Base-by-base conservation (phyloP, 2,329 filamentous ascomycete species). In the Stemphylium beticola region DNA sequence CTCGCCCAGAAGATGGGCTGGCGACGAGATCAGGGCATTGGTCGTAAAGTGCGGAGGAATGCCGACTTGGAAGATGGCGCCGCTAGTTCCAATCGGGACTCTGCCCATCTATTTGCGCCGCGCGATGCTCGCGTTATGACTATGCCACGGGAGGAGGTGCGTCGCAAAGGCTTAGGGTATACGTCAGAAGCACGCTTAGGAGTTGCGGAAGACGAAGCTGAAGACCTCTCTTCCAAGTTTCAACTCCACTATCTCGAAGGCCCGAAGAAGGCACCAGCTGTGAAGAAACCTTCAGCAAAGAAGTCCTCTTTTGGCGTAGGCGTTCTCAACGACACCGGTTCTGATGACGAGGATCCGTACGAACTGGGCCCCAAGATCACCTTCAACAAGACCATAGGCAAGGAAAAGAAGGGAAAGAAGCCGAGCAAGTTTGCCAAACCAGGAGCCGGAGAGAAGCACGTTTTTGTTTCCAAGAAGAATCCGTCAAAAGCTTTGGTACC, bases 311-410 rank as follows among this genome's bases (percentile, higher is more conserved):
- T 98, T 60, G 93, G 93, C 0, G 88, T 96, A 12, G 93, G 93
- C 0, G 82, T 97, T 1, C 77, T 98, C 40, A 97, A 98, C 66
- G 93, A 97, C 63, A 95, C 88, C 17, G 93, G 92, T 10, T 97
- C 93, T 4, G 95, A 98, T 63, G 93, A 97, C 40, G 95, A 98
- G 66, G 93, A 97, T 67, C 90, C 92, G 0, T 98, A 96, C 71
- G 90, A 93, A 53, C 88, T 98, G 48, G 93, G 93, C 0, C 95
- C 95, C 0, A 89, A 87, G 62, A 96, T 97, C 72, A 91, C 88
- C 11, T 96, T 96, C 75, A 96, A 91, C 65, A 85, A 87, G 36
- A 83, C 88, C 4, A 85, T 97, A 55, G 92, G 91, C 15, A 89
- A 88, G 0, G 89, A 93, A 59, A 96, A 91, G 73, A 93, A 91